A percentile compares a stretch with the other conserved stretches of the same genome.
These are phyloP conservation scores for Termitomyces sp. DNA, from an alignment of 768 basidiomycete genomes.

Conservation along the genomic window DNA sequence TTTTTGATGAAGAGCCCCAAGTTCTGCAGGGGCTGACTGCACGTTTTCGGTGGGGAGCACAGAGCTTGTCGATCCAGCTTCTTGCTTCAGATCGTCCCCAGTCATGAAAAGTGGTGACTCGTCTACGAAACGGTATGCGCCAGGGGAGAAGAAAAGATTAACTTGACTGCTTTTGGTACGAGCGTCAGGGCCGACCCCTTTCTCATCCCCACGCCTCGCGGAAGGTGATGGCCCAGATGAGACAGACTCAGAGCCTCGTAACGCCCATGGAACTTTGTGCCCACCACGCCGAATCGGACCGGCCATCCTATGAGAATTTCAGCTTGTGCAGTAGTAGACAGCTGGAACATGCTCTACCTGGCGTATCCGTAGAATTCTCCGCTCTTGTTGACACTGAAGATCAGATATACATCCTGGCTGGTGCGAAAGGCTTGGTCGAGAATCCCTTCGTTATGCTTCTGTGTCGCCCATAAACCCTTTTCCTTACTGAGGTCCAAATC, in stretches of 20 bases:
- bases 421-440: slow-evolving; percentile 94
- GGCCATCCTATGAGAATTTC: slow-evolving; percentile 50
- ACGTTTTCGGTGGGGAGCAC: slow-evolving; percentile 4
- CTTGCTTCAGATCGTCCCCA: background rate
- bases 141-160: slow-evolving; percentile 27
- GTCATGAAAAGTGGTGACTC: slow-evolving; percentile 34
- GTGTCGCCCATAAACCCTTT: slow-evolving; percentile 85
- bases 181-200: slow-evolving; percentile 3
- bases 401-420: slow-evolving; percentile 77
- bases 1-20: slow-evolving; percentile 31
- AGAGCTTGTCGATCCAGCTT: background rate
- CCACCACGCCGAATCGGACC: slow-evolving; percentile 54
- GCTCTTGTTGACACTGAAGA: slow-evolving; percentile 91
- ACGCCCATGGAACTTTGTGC: slow-evolving; percentile 53
- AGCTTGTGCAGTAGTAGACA: background rate
- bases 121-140: slow-evolving; percentile 32
- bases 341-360: slow-evolving; percentile 38
- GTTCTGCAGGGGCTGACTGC: slow-evolving; percentile 49
- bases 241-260: slow-evolving; percentile 28
- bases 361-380: slow-evolving; percentile 96
- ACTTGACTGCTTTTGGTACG: background rate
- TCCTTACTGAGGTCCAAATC: slow-evolving; percentile 79
- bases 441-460: slow-evolving; percentile 86
- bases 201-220: slow-evolving; percentile 11
- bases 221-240: slow-evolving; percentile 24